Evolutionary conservation across 805 yeast species (phyloP).

Genomic region (Suhomyces vadensis): DNA sequence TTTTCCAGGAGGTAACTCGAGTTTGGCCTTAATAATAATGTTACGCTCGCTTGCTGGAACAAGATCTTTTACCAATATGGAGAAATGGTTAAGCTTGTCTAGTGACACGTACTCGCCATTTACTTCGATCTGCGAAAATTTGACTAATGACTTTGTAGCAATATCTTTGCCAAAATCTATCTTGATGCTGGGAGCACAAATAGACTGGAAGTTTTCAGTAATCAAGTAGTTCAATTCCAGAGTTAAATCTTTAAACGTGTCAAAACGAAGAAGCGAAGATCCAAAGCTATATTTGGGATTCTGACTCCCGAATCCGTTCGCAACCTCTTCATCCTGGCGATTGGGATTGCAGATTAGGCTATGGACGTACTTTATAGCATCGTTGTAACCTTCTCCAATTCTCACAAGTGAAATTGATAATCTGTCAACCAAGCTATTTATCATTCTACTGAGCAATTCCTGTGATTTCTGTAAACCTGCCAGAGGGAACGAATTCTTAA

Average conservation of each 20-base stretch:
- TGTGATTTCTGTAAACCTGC: constrained; percentile 2
- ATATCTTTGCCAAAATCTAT: constrained; percentile 17
- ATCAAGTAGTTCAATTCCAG: constrained; percentile 15
- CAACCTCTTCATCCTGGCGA: not conserved
- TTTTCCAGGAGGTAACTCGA: constrained; percentile 5
- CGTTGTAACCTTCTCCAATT: constrained; percentile 22
- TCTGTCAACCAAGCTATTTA: constrained; percentile 15
- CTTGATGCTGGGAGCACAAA: constrained; percentile 24
- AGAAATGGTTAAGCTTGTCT: constrained; percentile 8
- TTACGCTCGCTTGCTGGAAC: constrained; percentile 16
- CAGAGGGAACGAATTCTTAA: constrained; percentile 7
- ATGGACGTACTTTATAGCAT: constrained; percentile 16
- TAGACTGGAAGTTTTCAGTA: constrained; percentile 15
- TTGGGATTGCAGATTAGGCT: constrained; percentile 14
- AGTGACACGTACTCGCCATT: constrained; percentile 23
- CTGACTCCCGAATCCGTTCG: not conserved
- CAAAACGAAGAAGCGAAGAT: constrained; percentile 19
- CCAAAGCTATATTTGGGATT: constrained; percentile 17
- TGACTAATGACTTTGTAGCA: constrained; percentile 16
- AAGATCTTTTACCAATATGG: constrained; percentile 16
- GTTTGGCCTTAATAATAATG: constrained; percentile 15
- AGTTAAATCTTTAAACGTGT: constrained; percentile 19
- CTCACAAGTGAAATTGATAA: constrained; percentile 26
- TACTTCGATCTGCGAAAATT: constrained; percentile 22
- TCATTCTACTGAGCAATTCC: constrained; percentile 1